phyloP scores from a whole-genome alignment of 306 rosid species.

The Rubus idaeus region DNA sequence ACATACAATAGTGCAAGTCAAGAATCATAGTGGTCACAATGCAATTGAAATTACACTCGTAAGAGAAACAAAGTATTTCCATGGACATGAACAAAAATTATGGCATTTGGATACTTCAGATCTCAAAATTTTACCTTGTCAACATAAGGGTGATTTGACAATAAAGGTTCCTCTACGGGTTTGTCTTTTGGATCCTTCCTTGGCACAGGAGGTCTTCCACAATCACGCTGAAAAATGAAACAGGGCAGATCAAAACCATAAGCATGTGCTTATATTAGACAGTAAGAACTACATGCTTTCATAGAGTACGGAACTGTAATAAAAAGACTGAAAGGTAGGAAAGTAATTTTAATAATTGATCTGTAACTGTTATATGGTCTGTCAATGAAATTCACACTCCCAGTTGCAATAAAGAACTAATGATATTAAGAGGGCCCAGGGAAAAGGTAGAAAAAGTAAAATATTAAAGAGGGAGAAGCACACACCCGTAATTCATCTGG shows the following conservation, averaged over 20 bases:
- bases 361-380: not conserved
- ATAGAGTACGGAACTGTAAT: constrained; percentile 2
- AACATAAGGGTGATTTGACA: constrained; percentile 93
- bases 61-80: not conserved
- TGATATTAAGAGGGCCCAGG: not conserved
- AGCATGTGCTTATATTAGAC: constrained; percentile 4
- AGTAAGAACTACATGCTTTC: not conserved
- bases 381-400: not conserved
- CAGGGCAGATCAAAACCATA: constrained; percentile 23
- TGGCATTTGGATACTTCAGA: not conserved
- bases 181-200: constrained; percentile 83
- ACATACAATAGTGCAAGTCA: constrained; percentile 9
- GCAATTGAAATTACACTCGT: not conserved
- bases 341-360: not conserved
- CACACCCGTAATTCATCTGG: constrained; percentile 86
- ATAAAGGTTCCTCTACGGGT: constrained; percentile 77
- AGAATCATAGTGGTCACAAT: constrained; percentile 12
- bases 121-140: constrained; percentile 56
- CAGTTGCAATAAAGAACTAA: constrained; percentile 5
- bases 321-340: not conserved
- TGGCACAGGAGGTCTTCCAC: constrained; percentile 91
- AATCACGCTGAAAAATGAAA: constrained; percentile 64
- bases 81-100: too few relatives aligned
- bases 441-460: not conserved
- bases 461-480: constrained; percentile 30